Evolutionary conservation across 768 basidiomycete genomes (phyloP), one percentile per base, ranked within the genome.

Genomic region (Harrya chromipes): DNA sequence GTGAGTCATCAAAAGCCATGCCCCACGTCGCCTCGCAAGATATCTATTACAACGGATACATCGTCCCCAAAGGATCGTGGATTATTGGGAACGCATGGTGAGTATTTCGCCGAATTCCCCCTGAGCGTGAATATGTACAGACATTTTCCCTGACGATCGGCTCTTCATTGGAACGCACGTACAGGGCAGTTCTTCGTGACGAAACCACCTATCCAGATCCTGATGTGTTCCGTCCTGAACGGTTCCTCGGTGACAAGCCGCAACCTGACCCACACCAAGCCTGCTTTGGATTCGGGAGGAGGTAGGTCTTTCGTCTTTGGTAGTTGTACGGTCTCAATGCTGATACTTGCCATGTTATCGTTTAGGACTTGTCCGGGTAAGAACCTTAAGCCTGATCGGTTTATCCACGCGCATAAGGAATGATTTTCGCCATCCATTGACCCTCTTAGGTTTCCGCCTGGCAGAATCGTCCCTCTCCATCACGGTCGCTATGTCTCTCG

Each of bases 171-270:
- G 13, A 33, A 41, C 9, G 6, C 12, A 5, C 19, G 1, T n/a
- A 35, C 46, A 82, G 83, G 81, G 67, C 63, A n/a, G 76, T 84
- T 63, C 64, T 79, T 1, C 76, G 77, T 40, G 76, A 85, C 59
- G 72, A 73, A 2, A 61, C 70, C 6, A 63, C 40, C 5, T 73
- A 74, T 47, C 59, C 64, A 7, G 59, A 71, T 39, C 72, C 73
- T 2, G 34, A 37, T 1, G 49, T 37, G 2, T 73, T 73, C 48
- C 56, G 52, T 3, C 71, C 72, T 6, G 72, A 73, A 26, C 62
- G 71, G 12, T 73, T 59, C 43, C 56, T 69, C 1, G 61, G 65
- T 0, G 41, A 55, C 0, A 50, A 21, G 2, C 55, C 64, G 0
- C 55, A 63, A 19, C 52, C 56, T 1, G 60, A 63, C 34, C 58